Evolutionary conservation across 345 rosid genomes (phyloP).

Genomic region (Acer saccharum): DNA sequence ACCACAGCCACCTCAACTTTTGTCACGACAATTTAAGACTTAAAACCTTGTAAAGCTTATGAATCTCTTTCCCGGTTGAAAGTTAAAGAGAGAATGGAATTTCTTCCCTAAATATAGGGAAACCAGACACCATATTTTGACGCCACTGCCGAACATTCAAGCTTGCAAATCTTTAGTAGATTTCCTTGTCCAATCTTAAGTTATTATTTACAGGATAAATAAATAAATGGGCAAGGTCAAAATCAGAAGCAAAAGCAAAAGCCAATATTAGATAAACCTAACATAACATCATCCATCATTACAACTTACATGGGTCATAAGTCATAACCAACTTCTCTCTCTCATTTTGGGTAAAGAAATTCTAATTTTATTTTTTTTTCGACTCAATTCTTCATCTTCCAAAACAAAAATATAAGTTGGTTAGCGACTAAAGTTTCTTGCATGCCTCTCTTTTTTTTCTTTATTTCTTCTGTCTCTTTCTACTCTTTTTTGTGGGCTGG

Average conservation of each 20-base stretch:
- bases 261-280: constrained; percentile 33
- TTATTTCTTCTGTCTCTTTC: neutral
- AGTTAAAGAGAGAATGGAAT: neutral
- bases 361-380: neutral
- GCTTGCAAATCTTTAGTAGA: neutral
- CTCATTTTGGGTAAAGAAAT: neutral
- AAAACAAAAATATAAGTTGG: constrained; percentile 24
- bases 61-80: too few relatives aligned
- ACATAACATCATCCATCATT: constrained; percentile 17
- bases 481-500: neutral
- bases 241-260: constrained; percentile 29
- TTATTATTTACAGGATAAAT: neutral
- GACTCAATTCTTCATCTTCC: constrained; percentile 9
- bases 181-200: neutral
- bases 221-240: neutral
- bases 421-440: constrained; percentile 15
- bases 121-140: neutral
- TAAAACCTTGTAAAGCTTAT: too few relatives aligned
- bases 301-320: neutral
- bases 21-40: too few relatives aligned
- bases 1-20: too few relatives aligned
- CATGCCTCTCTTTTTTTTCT: neutral
- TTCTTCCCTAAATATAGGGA: too few relatives aligned
- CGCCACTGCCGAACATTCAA: neutral
- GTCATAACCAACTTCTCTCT: constrained; percentile 21